Conservation (phyloP, 352 stramenopile genomes). For the Globisporangium orthogonon region DNA sequence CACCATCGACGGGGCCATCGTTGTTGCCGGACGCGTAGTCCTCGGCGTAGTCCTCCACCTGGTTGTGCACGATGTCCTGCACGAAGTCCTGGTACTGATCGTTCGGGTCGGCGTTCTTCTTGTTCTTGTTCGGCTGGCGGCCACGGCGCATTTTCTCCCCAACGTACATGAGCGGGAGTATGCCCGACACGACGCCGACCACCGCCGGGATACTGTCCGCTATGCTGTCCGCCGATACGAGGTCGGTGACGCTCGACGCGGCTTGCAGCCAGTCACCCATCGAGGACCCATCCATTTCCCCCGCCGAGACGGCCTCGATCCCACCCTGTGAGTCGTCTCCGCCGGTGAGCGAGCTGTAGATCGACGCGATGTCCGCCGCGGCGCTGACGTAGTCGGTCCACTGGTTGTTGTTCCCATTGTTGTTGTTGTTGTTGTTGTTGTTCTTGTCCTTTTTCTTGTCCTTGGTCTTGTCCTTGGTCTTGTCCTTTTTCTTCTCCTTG, state of each 20-base stretch:
- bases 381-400: constrained; percentile 9
- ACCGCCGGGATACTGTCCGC: constrained; percentile 1
- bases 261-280: constrained; percentile 11
- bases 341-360: constrained; percentile 5
- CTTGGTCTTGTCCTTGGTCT: constrained; percentile 25
- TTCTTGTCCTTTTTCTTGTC: constrained; percentile 6
- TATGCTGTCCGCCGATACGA: not conserved
- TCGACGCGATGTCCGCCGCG: constrained; percentile 8
- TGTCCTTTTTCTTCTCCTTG: constrained; percentile 17
- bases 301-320: not conserved
- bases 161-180: constrained; percentile 6
- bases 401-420: not conserved
- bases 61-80: not conserved
- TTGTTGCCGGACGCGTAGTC: not conserved
- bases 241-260: constrained; percentile 10
- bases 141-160: constrained; percentile 5
- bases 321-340: not conserved
- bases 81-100: not conserved
- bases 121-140: not conserved
- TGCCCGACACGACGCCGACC: constrained; percentile 3
- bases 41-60: not conserved
- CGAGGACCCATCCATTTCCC: constrained; percentile 1
- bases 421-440: constrained; percentile 3
- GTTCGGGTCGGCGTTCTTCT: not conserved
- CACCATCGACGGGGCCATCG: not conserved